Evolutionary conservation across 768 basidiomycete genomes (phyloP).

Genomic region (Psilocybe cubensis): DNA sequence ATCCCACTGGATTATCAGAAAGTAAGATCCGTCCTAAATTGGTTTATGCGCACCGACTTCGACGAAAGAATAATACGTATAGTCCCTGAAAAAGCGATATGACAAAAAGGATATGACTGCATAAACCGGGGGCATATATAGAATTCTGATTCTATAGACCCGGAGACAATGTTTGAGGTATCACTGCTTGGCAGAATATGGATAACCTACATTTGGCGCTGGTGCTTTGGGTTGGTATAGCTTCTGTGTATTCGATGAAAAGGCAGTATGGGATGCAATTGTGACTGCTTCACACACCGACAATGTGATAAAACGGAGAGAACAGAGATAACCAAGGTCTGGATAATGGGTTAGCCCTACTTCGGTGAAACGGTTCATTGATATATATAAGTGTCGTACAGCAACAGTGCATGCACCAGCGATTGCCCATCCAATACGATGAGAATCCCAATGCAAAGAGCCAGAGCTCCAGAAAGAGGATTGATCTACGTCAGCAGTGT

Average conservation of each 20-base stretch:
- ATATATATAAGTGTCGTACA: conserved; percentile 46
- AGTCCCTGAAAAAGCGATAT: conserved; percentile 82
- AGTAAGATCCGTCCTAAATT: neutral
- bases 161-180: neutral
- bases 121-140: conserved; percentile 87
- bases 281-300: conserved; percentile 51
- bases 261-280: too few species aligned
- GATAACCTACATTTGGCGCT: conserved; percentile 71
- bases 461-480: conserved; percentile 53
- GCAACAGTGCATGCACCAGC: conserved; percentile 63
- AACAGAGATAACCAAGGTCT: conserved; percentile 67
- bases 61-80: conserved; percentile 58
- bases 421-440: conserved; percentile 75
- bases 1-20: neutral
- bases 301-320: conserved; percentile 63
- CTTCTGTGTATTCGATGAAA: too few species aligned
- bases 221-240: conserved; percentile 72
- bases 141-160: conserved; percentile 60
- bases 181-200: neutral
- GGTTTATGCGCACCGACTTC: conserved; percentile 39
- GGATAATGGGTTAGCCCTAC: neutral
- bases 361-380: neutral
- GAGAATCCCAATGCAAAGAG: conserved; percentile 57
- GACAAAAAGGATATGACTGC: conserved; percentile 86
- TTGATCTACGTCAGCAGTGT: conserved; percentile 54